phyloP scores from a whole-genome alignment of 2,329 filamentous ascomycete genomes.

The Meredithiella fracta region DNA sequence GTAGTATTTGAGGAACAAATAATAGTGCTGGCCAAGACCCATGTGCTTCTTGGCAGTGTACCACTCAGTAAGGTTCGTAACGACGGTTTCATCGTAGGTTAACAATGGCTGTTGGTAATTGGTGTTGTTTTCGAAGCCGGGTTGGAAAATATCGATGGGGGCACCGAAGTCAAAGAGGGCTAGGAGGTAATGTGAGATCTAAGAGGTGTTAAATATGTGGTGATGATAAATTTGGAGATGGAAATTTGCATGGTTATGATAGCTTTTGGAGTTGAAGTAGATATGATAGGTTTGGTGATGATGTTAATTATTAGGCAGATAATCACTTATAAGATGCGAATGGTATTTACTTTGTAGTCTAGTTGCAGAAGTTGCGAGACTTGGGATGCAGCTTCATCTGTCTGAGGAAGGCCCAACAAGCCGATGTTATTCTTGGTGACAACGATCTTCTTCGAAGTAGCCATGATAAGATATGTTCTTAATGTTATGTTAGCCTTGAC shows the following conservation, averaged over 20 bases:
- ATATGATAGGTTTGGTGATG: slow-evolving; percentile 44
- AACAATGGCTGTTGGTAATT: slow-evolving; percentile 46
- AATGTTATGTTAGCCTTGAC: too few species aligned
- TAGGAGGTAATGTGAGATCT: slow-evolving; percentile 59
- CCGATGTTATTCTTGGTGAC: slow-evolving; percentile 34
- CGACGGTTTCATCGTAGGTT: slow-evolving; percentile 30
- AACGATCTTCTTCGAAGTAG: slow-evolving; percentile 31
- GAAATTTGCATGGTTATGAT: slow-evolving; percentile 59
- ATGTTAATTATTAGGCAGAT: background rate
- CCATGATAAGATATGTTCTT: slow-evolving; percentile 21
- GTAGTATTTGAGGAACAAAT: slow-evolving; percentile 64
- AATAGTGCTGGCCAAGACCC: slow-evolving; percentile 46
- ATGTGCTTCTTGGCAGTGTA: slow-evolving; percentile 39
- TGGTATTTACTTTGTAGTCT: slow-evolving; percentile 44
- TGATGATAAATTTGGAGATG: background rate
- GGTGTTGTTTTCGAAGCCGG: slow-evolving; percentile 47
- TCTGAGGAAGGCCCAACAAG: slow-evolving; percentile 30
- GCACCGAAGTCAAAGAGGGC: slow-evolving; percentile 63
- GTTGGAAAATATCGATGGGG: slow-evolving; percentile 38
- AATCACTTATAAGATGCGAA: background rate
- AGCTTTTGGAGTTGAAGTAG: slow-evolving; percentile 60
- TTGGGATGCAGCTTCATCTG: slow-evolving; percentile 42
- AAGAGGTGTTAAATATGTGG: slow-evolving; percentile 4
- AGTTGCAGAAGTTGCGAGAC: slow-evolving; percentile 55
- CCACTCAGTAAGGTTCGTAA: slow-evolving; percentile 41